Evolutionary conservation across 2,329 filamentous ascomycete genomes (phyloP).

Genomic region (Monosporascus sp.): DNA sequence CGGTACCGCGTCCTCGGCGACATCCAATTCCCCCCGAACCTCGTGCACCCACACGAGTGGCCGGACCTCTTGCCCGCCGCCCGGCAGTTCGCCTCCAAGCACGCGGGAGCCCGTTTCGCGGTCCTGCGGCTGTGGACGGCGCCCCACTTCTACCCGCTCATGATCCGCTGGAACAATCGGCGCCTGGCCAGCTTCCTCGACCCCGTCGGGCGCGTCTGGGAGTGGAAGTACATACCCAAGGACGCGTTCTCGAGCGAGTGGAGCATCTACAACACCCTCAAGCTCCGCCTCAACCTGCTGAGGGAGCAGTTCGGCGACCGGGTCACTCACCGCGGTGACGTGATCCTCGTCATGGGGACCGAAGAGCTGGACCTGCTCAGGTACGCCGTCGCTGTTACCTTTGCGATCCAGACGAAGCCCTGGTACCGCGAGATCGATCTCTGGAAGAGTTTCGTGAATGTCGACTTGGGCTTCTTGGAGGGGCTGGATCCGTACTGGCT

Average conservation of each 20-base stretch:
- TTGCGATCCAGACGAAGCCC: slow-evolving; percentile 40
- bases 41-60: slow-evolving; percentile 21
- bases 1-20: slow-evolving; percentile 15
- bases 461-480: slow-evolving; percentile 38
- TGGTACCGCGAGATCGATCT: slow-evolving; percentile 46
- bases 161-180: slow-evolving; percentile 33
- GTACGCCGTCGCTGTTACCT: slow-evolving; percentile 34
- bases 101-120: slow-evolving; percentile 30
- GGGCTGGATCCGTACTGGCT: slow-evolving; percentile 34
- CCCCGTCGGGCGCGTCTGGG: slow-evolving; percentile 35
- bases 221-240: slow-evolving; percentile 37
- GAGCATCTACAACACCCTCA: slow-evolving; percentile 35
- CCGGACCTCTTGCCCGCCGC: slow-evolving; percentile 28
- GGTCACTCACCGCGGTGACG: slow-evolving; percentile 34
- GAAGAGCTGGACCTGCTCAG: slow-evolving; percentile 34
- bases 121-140: slow-evolving; percentile 41
- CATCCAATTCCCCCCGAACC: slow-evolving; percentile 25
- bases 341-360: slow-evolving; percentile 39
- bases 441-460: slow-evolving; percentile 45
- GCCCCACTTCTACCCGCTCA: slow-evolving; percentile 43
- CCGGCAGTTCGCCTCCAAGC: slow-evolving; percentile 20
- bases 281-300: slow-evolving; percentile 24
- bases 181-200: slow-evolving; percentile 33
- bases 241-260: slow-evolving; percentile 23
- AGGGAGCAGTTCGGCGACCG: slow-evolving; percentile 27